Conservation (phyloP, 1,139 yeast species). For the Debaryomyces coudertii region DNA sequence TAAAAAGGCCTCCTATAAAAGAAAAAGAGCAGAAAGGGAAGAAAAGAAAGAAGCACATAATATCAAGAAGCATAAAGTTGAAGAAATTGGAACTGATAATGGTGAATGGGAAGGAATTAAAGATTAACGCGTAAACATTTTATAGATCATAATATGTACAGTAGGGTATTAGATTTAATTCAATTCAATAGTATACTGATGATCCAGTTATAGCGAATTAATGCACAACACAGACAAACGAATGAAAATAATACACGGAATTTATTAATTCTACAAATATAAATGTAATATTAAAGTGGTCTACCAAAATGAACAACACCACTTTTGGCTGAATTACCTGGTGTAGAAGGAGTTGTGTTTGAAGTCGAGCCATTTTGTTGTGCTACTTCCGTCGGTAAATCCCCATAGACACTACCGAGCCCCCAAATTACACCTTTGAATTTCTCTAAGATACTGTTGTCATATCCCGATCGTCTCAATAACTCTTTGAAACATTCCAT, state of each 20-base stretch:
- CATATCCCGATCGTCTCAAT: conserved; percentile 46
- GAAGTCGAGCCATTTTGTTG: conserved; percentile 20
- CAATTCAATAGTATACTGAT: conserved; percentile 7
- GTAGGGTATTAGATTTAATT: conserved; percentile 13
- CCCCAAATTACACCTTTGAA: conserved; percentile 62
- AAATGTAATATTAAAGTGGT: conserved; percentile 23
- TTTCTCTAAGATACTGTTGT: conserved; percentile 38
- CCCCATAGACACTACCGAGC: conserved; percentile 25
- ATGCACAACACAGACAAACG: background rate
- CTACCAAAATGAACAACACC: conserved; percentile 41
- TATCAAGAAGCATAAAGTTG: conserved; percentile 19
- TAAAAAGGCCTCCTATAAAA: conserved; percentile 55
- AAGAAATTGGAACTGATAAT: conserved; percentile 21
- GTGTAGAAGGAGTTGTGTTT: conserved; percentile 26
- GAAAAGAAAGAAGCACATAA: conserved; percentile 24
- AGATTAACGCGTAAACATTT: conserved; percentile 16
- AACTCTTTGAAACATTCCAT: conserved; percentile 62
- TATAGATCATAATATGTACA: conserved; percentile 12
- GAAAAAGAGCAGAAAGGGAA: conserved; percentile 52
- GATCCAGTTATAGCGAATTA: conserved; percentile 9
- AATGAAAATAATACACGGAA: background rate
- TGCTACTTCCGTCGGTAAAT: conserved; percentile 7
- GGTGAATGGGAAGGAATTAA: conserved; percentile 28
- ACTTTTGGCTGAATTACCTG: conserved; percentile 24
- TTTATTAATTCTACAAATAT: conserved; percentile 2